These are phyloP conservation scores for Vigna trinervia DNA, from an alignment of 306 rosid genomes.

Conservation along the genomic window DNA sequence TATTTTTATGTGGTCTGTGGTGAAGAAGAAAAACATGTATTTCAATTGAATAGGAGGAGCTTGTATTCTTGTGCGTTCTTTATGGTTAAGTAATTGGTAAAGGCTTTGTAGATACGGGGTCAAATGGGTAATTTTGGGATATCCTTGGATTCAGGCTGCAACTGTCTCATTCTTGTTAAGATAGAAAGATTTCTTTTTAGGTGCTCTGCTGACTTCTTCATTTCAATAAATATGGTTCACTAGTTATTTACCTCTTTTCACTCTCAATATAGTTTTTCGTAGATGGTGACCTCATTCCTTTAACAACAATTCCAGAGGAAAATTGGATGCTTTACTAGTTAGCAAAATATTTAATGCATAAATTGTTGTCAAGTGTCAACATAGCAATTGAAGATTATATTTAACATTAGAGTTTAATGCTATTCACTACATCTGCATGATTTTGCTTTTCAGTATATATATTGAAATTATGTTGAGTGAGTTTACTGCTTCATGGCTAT, in stretches of 20 bases:
- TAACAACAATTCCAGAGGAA: constrained; percentile 22
- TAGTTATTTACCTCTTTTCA: neutral
- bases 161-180: neutral
- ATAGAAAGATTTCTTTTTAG: neutral
- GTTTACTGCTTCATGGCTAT: constrained; percentile 26
- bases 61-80: neutral
- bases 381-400: constrained; percentile 15
- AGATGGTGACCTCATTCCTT: constrained; percentile 29
- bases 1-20: constrained; percentile 19
- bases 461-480: constrained; percentile 13
- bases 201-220: constrained; percentile 23
- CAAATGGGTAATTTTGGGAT: constrained; percentile 9
- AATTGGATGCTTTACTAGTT: constrained; percentile 19
- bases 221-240: constrained; percentile 7
- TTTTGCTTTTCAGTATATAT: constrained; percentile 17
- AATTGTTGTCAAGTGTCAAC: constrained; percentile 3
- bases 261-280: constrained; percentile 1
- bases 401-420: constrained; percentile 22
- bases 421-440: neutral
- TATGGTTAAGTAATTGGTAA: neutral
- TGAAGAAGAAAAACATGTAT: neutral
- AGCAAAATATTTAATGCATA: constrained; percentile 11
- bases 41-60: neutral
- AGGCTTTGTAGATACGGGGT: constrained; percentile 14
- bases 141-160: constrained; percentile 24